Conservation (phyloP, 2,329 filamentous ascomycete species). For the Colletotrichum paranaense region DNA sequence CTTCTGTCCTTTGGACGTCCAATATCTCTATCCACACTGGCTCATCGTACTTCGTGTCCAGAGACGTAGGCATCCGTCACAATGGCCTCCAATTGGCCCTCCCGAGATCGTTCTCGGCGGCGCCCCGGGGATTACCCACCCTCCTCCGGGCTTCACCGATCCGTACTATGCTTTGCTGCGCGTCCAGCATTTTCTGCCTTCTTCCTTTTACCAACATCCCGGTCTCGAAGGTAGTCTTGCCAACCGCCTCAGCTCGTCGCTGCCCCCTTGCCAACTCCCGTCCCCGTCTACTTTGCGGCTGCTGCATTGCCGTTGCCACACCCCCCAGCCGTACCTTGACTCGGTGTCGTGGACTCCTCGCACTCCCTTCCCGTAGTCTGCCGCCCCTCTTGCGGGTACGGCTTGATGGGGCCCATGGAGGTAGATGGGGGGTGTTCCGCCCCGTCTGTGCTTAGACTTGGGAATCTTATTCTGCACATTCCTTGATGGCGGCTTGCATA, state of each 20-base stretch:
- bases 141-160: constrained; percentile 13
- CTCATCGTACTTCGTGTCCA: constrained; percentile 32
- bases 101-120: background rate
- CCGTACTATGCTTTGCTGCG: background rate
- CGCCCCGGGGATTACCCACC: background rate
- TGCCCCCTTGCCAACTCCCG: background rate
- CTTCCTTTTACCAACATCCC: background rate
- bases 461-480: constrained; percentile 8
- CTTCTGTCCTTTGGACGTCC: background rate
- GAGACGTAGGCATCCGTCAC: constrained; percentile 3
- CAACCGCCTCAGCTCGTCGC: constrained; percentile 14
- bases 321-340: background rate
- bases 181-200: background rate
- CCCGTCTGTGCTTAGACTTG: background rate
- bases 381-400: background rate
- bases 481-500: constrained; percentile 13
- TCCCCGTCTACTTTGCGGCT: background rate
- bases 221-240: background rate
- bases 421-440: background rate
- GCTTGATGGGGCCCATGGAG: background rate
- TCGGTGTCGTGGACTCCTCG: constrained; percentile 13
- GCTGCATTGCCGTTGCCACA: background rate
- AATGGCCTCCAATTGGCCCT: constrained; percentile 4
- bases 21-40: background rate
- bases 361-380: background rate